Percentiles rank a stretch among this genome's conserved stretches.
Conservation (phyloP, 352 stramenopile genomes). For the Phytopythium ostracodes region DNA sequence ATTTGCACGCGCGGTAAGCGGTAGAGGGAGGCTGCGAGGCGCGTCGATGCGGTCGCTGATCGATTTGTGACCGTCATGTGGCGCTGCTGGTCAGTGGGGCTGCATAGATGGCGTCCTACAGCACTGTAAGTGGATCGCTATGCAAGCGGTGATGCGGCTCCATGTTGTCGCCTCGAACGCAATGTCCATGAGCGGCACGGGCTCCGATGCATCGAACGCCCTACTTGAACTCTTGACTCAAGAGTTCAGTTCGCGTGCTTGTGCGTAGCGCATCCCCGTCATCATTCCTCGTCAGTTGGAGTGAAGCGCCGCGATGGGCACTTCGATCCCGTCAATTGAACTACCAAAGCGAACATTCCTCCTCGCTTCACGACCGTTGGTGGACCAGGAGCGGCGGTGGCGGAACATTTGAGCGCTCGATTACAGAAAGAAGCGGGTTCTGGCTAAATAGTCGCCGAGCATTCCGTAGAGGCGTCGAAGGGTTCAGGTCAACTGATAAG, state of each 20-base stretch:
- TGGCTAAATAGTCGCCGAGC: background rate
- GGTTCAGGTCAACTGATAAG: background rate
- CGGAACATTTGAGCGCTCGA: background rate
- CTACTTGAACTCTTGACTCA: background rate
- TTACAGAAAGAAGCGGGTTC: background rate
- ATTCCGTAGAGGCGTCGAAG: background rate
- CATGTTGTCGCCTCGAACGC: background rate
- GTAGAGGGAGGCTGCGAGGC: background rate
- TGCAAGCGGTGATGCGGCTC: background rate
- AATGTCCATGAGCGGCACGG: background rate
- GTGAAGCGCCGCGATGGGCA: background rate
- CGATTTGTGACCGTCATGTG: conserved; percentile 1
- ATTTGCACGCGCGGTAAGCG: background rate
- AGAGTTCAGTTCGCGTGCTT: background rate
- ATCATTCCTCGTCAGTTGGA: background rate
- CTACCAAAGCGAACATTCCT: background rate
- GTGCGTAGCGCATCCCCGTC: background rate
- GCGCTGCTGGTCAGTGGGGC: background rate
- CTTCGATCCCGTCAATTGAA: background rate
- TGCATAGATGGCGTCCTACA: background rate
- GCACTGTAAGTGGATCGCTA: background rate
- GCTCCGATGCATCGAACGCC: background rate
- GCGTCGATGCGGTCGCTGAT: background rate
- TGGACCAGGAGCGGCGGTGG: no score
- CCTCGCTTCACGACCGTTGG: background rate